Evolutionary conservation across 768 basidiomycete species (phyloP).

Genomic region (Boletus patriciae): DNA sequence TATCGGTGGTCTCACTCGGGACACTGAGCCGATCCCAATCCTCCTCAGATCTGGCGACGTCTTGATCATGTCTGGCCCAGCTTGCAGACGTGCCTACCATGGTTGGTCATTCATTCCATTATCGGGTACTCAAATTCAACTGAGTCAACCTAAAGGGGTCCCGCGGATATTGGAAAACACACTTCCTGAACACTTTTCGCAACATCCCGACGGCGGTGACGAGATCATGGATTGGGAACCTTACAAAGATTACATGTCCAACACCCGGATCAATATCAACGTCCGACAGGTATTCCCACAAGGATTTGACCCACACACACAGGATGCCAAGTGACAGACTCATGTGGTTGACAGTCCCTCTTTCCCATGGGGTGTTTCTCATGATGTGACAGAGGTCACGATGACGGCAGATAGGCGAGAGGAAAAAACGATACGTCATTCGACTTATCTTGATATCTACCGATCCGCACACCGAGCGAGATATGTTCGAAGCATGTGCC

Average conservation of each 20-base stretch:
- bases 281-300: slow-evolving; percentile 86
- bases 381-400: slow-evolving; percentile 9
- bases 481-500: slow-evolving; percentile 1
- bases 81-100: slow-evolving; percentile 86
- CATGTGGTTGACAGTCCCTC: not conserved
- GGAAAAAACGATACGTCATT: not conserved
- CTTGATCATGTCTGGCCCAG: slow-evolving; percentile 88
- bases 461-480: slow-evolving; percentile 12
- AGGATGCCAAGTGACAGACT: not conserved
- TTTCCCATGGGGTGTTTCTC: not conserved
- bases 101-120: slow-evolving; percentile 48
- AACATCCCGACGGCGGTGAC: slow-evolving; percentile 25
- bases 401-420: slow-evolving; percentile 1
- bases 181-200: slow-evolving; percentile 59
- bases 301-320: slow-evolving; percentile 47
- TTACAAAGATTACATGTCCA: slow-evolving; percentile 63
- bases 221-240: slow-evolving; percentile 50
- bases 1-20: slow-evolving; percentile 80
- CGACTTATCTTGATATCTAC: slow-evolving; percentile 6
- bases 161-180: slow-evolving; percentile 86
- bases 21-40: slow-evolving; percentile 74
- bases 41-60: slow-evolving; percentile 90
- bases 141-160: slow-evolving; percentile 51
- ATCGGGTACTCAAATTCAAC: not conserved
- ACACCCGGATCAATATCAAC: slow-evolving; percentile 86